Base-by-base conservation (phyloP, 2,329 filamentous ascomycete genomes). In the Xylariaceae sp. region DNA sequence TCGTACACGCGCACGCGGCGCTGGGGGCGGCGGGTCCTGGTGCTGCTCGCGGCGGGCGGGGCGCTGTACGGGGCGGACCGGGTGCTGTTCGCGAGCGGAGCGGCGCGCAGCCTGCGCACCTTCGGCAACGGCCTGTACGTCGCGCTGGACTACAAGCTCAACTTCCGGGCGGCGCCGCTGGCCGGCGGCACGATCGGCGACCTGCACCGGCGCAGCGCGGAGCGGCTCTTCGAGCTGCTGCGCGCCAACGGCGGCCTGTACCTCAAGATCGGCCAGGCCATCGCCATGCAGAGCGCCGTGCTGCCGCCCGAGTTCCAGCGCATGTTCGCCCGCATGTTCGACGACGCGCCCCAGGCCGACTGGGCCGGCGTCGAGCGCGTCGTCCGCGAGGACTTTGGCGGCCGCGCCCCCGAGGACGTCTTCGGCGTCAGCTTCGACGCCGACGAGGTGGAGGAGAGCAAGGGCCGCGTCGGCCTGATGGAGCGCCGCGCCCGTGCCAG, bases 321-420 rank as follows among this genome's bases (percentile, higher is more conserved):
- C 52, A 96, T 95, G 88, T 98, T 98, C 55, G 71, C 82, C 15
- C 75, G 83, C 51, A 95, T 98, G 87, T 98, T 96, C 56, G 92
- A 96, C 56, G 90, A 96, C 64, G 92, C 92, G 42, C 89, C 90
- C 23, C 89, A 95, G 67, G 92, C 94, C 55, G 70, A 73, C 26
- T 96, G 89, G 89, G 72, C 68, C 45, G 85, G 90, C 32, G 80
- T 94, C 2, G 82, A 94, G 63, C 75, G 70, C 52, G 89, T 96
- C 10, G 83, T 98, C 25, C 68, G 76, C 15, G 79, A 93, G 56
- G 92, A 96, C 50, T 96, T 95, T 67, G 84, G 75, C n/a, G 75
- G 81, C 3, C 81, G 77, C 56, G 79, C 78, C 16, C 79, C 82
- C 0, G 87, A 95, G 62, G 88, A 95, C 46, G 86, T 95, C 0